A percentile compares a stretch with the other conserved stretches of the same genome.
These are phyloP conservation scores for Phlegmacium glaucopus DNA, from an alignment of 768 basidiomycete genomes.

Conservation along the genomic window DNA sequence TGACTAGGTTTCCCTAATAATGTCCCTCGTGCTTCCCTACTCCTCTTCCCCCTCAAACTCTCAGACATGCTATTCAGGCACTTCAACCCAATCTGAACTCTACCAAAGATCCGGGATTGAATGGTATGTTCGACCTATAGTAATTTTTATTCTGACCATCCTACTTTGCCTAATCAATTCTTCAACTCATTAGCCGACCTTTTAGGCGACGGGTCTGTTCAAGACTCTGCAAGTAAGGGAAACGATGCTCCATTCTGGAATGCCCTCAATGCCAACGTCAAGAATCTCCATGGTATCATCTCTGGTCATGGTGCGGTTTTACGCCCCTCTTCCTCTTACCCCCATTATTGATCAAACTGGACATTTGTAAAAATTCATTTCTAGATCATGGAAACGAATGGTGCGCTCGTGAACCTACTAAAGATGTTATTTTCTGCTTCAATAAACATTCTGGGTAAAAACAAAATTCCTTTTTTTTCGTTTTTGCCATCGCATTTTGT, in stretches of 20 bases:
- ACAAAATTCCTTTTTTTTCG: background rate
- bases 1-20: no score
- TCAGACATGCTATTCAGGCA: constrained; percentile 33
- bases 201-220: constrained; percentile 56
- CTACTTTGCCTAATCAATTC: no score
- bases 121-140: no score
- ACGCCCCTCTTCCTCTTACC: background rate
- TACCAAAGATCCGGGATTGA: constrained; percentile 39
- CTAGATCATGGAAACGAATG: constrained; percentile 78
- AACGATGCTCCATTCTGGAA: constrained; percentile 64
- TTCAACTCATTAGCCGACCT: constrained; percentile 41
- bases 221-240: constrained; percentile 43
- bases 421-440: constrained; percentile 70
- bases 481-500: background rate
- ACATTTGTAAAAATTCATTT: no score
- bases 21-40: no score
- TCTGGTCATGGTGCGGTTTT: constrained; percentile 61
- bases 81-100: constrained; percentile 33
- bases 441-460: constrained; percentile 70
- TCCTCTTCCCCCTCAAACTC: background rate
- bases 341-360: no score
- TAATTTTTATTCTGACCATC: no score
- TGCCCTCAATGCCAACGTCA: constrained; percentile 51
- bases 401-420: constrained; percentile 65
- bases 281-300: constrained; percentile 63